Evolutionary conservation across 371 early-diverging fungal genomes (phyloP).

Genomic region (Syncephalis fuscata): DNA sequence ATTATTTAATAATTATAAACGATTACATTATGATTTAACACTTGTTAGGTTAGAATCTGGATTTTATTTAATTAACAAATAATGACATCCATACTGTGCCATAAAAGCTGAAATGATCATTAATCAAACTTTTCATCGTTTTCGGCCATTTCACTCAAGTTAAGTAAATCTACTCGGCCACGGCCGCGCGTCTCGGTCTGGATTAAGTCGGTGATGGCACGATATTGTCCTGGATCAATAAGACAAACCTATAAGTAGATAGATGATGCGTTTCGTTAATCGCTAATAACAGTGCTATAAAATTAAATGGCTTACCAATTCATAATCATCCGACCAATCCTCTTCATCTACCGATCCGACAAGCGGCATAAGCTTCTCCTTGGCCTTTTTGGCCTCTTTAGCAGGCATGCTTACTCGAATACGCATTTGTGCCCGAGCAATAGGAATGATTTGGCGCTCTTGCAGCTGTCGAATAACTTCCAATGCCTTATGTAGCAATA

Average conservation of each 20-base stretch:
- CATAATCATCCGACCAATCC: constrained; percentile 63
- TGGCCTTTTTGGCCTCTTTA: constrained; percentile 77
- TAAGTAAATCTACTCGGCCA: constrained; percentile 75
- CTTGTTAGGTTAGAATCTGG: too few species aligned
- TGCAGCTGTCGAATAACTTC: constrained; percentile 87
- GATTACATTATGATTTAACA: too few species aligned
- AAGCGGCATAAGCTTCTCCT: constrained; percentile 53
- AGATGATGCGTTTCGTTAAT: constrained; percentile 1
- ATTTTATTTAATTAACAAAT: too few species aligned
- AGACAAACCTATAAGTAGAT: constrained; percentile 60
- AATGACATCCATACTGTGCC: too few species aligned
- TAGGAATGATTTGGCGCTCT: constrained; percentile 72
- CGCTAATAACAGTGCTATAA: neutral
- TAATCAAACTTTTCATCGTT: constrained; percentile 39
- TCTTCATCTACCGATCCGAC: constrained; percentile 75
- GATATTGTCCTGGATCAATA: constrained; percentile 89
- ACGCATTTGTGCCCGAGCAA: constrained; percentile 88
- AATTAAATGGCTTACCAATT: constrained; percentile 40
- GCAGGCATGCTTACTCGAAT: constrained; percentile 52
- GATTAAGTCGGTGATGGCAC: constrained; percentile 61
- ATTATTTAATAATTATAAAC: too few species aligned
- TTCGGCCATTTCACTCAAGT: constrained; percentile 60
- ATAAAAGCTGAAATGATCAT: too few species aligned
- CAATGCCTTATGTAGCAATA: constrained; percentile 33
- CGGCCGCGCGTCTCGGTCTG: constrained; percentile 69